Base-by-base conservation (phyloP, 129 eudicot genomes). In the Gnaphalium uliginosum region DNA sequence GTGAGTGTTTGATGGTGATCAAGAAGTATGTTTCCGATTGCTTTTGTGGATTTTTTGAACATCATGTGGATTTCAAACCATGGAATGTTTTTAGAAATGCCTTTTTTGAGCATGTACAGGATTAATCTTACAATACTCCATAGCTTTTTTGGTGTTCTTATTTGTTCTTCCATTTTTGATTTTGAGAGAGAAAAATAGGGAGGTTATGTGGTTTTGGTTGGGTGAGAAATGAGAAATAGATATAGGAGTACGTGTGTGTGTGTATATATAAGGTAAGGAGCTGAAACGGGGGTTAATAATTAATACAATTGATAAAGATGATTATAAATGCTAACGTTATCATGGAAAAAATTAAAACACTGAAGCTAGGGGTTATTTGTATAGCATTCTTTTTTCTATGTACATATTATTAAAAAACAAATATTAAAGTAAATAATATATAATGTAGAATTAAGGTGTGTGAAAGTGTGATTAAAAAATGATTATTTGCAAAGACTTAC, bases 1-100 rank as follows among this genome's bases (percentile, higher is more conserved):
- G 86, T 78, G 62, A 87, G 72, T 75, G 92, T 76, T 71, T 81
- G 86, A 81, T 85, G 87, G 82, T 87, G 93, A 26, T 83, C 87
- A 56, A 86, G 83, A 23, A 81, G 73, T 61, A 84, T 86, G 69
- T 85, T 76, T 81, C 82, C 78, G 26, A 90, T 74, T 78, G 89
- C 87, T 73, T 91, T 84, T 59, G 91, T 84, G 58, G 92, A 85
- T 57, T 83, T 72, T 73, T 89, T 87, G 5, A 89, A 25, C 71
- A 92, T 64, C 81, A 83, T 59, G 68, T 85, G 85, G 37, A 92
- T 71, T 21, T 85, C 92, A 6, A 85, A 39, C 88, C 87, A 83
- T 23, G 88, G 68, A n/a, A 85, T 87, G 82, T 76, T 83, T 77
- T 85, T 87, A 10, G 85, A 67, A 8, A 89, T 51, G 26, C 82